Conservation (phyloP, 2,329 filamentous ascomycete species). For the Geosmithia morbida region DNA sequence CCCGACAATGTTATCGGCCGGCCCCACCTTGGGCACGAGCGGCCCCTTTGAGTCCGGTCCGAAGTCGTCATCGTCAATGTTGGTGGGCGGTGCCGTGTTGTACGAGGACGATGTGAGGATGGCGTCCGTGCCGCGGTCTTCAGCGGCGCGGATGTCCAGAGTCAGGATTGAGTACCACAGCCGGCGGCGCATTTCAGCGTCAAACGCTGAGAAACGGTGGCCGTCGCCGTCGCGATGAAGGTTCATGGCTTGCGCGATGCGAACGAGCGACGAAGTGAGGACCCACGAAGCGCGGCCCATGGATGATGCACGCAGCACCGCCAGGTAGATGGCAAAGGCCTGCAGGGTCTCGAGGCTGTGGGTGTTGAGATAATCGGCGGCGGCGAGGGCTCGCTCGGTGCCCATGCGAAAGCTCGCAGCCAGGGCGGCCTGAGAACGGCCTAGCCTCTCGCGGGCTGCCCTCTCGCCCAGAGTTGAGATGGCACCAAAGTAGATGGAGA, state of each 20-base stretch:
- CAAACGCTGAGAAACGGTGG: slow-evolving; percentile 27
- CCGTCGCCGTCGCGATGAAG: slow-evolving; percentile 27
- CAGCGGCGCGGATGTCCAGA: slow-evolving; percentile 40
- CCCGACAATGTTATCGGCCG: slow-evolving; percentile 24
- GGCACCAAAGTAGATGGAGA: slow-evolving; percentile 27
- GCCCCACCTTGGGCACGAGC: slow-evolving; percentile 15
- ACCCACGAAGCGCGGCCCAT: slow-evolving; percentile 26
- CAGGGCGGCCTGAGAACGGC: slow-evolving; percentile 17
- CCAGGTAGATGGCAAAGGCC: slow-evolving; percentile 24
- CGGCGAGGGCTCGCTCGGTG: slow-evolving; percentile 22
- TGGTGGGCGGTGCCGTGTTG: slow-evolving; percentile 32
- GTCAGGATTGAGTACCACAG: slow-evolving; percentile 50
- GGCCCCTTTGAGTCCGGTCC: slow-evolving; percentile 20
- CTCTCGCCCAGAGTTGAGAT: slow-evolving; percentile 16
- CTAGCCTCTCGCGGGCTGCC: slow-evolving; percentile 16
- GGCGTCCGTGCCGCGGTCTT: slow-evolving; percentile 34
- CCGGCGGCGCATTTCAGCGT: slow-evolving; percentile 44
- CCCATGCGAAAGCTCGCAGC: slow-evolving; percentile 14
- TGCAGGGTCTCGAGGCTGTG: slow-evolving; percentile 23
- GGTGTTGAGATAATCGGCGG: slow-evolving; percentile 27
- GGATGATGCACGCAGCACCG: slow-evolving; percentile 21
- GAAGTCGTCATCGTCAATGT: slow-evolving; percentile 38
- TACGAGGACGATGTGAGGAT: slow-evolving; percentile 25
- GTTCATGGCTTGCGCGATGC: slow-evolving; percentile 25
- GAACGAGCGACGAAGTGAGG: slow-evolving; percentile 22